Percentiles rank a stretch among this genome's conserved stretches.
Conservation (phyloP, 139 green algal genomes). For the Protoeuglena noctilucae region DNA sequence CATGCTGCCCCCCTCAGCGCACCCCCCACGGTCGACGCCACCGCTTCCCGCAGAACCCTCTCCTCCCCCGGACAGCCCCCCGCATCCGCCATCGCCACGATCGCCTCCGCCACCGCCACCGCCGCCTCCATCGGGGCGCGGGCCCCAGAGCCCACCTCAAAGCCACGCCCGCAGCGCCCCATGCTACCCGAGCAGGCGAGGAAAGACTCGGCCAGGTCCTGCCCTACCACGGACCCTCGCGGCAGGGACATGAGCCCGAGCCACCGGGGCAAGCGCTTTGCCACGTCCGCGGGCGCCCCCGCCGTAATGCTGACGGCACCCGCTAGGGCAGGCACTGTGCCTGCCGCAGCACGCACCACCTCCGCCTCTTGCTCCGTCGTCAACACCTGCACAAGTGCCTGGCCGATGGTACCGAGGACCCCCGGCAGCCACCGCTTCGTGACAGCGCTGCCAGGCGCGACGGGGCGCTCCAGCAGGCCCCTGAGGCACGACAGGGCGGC, state of each 20-base stretch:
- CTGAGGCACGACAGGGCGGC: slow-evolving; percentile 40
- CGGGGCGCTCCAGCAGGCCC: slow-evolving; percentile 30
- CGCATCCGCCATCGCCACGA: background rate
- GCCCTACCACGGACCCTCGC: no score
- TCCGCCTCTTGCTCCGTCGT: slow-evolving; percentile 41
- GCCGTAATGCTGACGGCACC: background rate
- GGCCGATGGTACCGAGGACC: slow-evolving; percentile 22
- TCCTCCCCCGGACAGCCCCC: no score
- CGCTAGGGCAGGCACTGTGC: background rate
- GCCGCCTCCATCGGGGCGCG: background rate
- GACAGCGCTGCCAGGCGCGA: background rate
- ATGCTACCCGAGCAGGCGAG: no score
- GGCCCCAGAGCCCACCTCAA: no score
- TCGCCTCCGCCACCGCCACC: background rate
- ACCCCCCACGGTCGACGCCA: no score
- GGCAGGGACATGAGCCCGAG: no score
- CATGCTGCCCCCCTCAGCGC: no score
- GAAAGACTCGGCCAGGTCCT: no score
- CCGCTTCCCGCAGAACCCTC: no score
- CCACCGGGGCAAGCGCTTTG: no score
- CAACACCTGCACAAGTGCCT: slow-evolving; percentile 60
- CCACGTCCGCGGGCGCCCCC: no score
- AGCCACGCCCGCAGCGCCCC: no score
- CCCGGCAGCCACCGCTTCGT: slow-evolving; percentile 19
- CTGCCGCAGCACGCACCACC: slow-evolving; percentile 15